Evolutionary conservation across 306 rosid genomes (phyloP), one percentile per base, ranked within the genome.

Genomic region (Fagus crenata): DNA sequence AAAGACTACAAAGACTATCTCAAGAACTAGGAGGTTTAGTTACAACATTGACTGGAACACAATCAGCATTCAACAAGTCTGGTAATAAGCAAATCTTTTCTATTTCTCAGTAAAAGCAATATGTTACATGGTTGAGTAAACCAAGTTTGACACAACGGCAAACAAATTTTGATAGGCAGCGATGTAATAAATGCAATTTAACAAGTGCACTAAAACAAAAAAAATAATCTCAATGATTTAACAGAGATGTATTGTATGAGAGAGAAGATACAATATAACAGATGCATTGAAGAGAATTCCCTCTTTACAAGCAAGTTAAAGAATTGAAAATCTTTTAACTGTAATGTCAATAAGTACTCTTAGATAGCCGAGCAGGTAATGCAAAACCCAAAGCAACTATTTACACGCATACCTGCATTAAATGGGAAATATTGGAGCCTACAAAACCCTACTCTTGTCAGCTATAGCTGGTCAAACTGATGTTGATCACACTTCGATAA

Each of bases 321-420:
- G 51, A 78, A 22, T 75, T 59, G 61, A 69, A 71, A 76, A 74
- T 53, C 71, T 71, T 46, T 51, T 55, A 70, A 54, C 63, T 43
- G 35, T 31, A 69, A 51, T 51, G 59, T 28, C 74, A 69, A 58
- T 53, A 58, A 60, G 33, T 67, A 61, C 35, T 61, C 71, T 9
- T 39, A 71, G 53, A 76, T 60, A 63, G 74, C 64, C 41, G 63
- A n/a, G 67, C 75, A 54, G 49, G 81, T 67, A 70, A 76, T 77
- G 70, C 67, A 73, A 80, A 68, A 73, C 80, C 67, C 51, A 77
- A 51, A 65, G 43, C 55, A 76, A 15, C n/a, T 84, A 89, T 87
- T 49, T 83, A 91, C 91, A 82, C 17, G 75, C 81, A 81, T 56
- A 70, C 83, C 77, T 70, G 77, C 76, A 18, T 67, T 67, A 58